Evolutionary conservation across 1,284 basidiomycete species (phyloP), one percentile per base, ranked within the genome.

Genomic region (Cryptococcus wingfieldii): DNA sequence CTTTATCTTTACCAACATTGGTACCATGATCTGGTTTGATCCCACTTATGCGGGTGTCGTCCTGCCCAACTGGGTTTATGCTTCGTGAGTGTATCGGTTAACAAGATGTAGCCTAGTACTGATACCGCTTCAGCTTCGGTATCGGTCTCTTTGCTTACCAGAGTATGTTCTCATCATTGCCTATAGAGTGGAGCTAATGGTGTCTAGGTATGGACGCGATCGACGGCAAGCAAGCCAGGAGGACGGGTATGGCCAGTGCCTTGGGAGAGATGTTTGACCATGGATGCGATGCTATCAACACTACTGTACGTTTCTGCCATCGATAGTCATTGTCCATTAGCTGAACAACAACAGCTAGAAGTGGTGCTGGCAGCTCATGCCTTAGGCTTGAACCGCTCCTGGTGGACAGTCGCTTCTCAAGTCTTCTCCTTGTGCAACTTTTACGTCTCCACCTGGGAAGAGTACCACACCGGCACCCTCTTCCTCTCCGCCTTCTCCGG

Each of bases 211-310:
- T 76, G 73, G 75, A 80, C 60, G 75, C 78, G 9, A 76, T 77
- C 53, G 73, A 77, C 62, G 94, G 92, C 12, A 96, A 96, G 77
- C 95, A 98, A 78, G 95, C 95, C 13, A 81, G 95, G 52, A 79
- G 94, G 53, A 96, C 93, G 0, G 90, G 90, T 3, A 98, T 97
- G 89, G 88, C 93, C 19, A 91, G 94, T 4, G 95, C 95, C 3
- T 79, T 98, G 18, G 95, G 95, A 18, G 90, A 71, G 56, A 71
- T 71, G 69, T 98, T 98, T 72, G 95, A 98, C 75, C 95, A 98
- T 76, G 96, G 93, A 82, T 78, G 77, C 62, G 90, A 93, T 70
- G 93, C 94, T 0, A 80, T 98, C 62, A 98, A 98, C 74, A 98
- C 95, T 1, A 95, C 91, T 54, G 89, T 91, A 69, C 65, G 82